Evolutionary conservation across 306 rosid genomes (phyloP).

Genomic region (Delonix regia): DNA sequence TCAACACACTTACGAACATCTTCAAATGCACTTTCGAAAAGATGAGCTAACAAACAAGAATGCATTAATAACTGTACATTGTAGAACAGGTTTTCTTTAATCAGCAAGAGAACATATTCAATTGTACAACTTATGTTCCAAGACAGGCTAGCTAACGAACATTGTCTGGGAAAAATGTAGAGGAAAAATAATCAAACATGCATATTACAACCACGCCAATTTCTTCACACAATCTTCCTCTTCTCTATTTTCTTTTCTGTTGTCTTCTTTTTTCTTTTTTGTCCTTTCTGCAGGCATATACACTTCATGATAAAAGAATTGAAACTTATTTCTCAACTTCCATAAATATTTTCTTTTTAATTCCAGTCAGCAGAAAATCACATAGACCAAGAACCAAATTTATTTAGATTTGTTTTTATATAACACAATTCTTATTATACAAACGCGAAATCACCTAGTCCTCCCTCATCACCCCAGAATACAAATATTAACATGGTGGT

Average conservation of each 20-base stretch:
- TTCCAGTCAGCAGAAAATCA: slow-evolving; percentile 14
- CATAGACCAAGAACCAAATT: slow-evolving; percentile 4
- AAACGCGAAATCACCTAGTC: slow-evolving; percentile 11
- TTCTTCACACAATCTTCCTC: slow-evolving; percentile 10
- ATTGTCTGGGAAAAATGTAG: neutral
- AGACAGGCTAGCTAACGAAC: neutral
- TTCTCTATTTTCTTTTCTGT: slow-evolving; percentile 17
- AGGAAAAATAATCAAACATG: too few relatives aligned
- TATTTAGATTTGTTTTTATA: slow-evolving; percentile 1
- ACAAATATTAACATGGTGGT: neutral
- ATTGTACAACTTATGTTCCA: neutral
- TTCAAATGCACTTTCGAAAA: neutral
- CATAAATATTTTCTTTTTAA: neutral
- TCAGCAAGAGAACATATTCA: neutral
- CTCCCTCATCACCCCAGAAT: neutral
- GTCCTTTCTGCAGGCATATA: neutral
- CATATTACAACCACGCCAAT: neutral
- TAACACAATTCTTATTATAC: neutral
- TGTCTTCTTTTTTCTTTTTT: neutral
- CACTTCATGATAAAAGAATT: neutral
- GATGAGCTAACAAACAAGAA: neutral
- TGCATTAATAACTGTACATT: neutral
- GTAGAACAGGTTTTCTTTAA: neutral
- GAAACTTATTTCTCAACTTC: slow-evolving; percentile 11
- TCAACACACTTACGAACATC: neutral